A percentile compares a stretch with the other conserved stretches of the same genome.
Conservation (phyloP, 306 rosid species). For the Cyamopsis tetragonoloba region DNA sequence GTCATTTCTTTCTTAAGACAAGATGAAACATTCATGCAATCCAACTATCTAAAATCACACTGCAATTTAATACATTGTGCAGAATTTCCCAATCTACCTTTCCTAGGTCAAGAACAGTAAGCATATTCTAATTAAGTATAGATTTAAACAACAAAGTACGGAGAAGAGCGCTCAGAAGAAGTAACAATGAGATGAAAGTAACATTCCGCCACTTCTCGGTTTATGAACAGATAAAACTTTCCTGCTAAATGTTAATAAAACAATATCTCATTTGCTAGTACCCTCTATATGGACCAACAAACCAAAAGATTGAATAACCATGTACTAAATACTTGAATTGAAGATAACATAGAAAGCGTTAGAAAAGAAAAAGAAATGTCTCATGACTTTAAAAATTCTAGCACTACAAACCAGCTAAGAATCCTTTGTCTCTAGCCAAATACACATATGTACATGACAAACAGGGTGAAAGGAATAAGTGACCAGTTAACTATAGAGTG, state of each 20-base stretch:
- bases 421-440: constrained; percentile 57
- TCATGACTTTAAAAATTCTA: constrained; percentile 37
- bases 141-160: background rate
- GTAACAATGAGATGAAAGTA: background rate
- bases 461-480: constrained; percentile 41
- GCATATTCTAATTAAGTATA: background rate
- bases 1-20: background rate
- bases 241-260: constrained; percentile 1
- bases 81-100: background rate
- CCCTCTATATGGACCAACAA: constrained; percentile 20
- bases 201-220: background rate
- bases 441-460: constrained; percentile 65
- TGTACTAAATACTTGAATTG: constrained; percentile 18
- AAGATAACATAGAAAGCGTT: constrained; percentile 25
- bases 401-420: constrained; percentile 58
- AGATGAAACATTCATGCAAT: background rate
- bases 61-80: background rate
- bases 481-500: constrained; percentile 31
- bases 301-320: constrained; percentile 33
- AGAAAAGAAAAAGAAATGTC: constrained; percentile 36
- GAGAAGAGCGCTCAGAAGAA: background rate
- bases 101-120: background rate
- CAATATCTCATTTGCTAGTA: background rate
- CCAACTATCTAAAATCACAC: background rate
- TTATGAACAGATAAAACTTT: background rate